Conservation (phyloP, 1,284 basidiomycete genomes). For the Lentinus polychrous region DNA sequence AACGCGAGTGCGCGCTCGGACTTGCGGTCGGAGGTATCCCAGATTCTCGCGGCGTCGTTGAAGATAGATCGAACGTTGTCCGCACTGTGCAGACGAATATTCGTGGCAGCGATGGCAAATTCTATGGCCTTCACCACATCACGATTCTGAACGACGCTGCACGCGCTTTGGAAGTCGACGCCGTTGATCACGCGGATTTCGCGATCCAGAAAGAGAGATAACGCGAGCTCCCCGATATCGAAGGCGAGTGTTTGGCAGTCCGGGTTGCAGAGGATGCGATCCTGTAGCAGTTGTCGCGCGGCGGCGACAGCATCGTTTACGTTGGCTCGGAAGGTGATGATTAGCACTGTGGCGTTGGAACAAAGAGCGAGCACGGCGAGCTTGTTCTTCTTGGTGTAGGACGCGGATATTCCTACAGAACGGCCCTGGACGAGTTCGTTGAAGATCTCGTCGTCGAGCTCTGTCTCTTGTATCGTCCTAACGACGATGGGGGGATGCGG, state of each 20-base stretch:
- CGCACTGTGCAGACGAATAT: constrained; percentile 26
- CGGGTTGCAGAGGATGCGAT: constrained; percentile 21
- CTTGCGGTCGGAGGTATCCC: constrained; percentile 12
- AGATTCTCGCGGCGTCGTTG: constrained; percentile 10
- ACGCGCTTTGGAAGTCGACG: constrained; percentile 46
- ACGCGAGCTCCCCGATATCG: constrained; percentile 35
- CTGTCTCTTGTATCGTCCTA: constrained; percentile 16
- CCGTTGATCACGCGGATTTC: constrained; percentile 32
- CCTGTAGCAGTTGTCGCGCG: constrained; percentile 19
- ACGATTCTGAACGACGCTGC: constrained; percentile 18
- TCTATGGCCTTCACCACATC: constrained; percentile 37
- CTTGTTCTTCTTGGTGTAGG: constrained; percentile 19
- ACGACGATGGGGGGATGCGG: constrained; percentile 14
- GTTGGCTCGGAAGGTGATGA: constrained; percentile 22
- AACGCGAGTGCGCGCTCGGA: constrained; percentile 12
- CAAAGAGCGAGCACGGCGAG: constrained; percentile 23
- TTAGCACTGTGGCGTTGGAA: constrained; percentile 14
- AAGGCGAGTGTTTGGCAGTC: constrained; percentile 31
- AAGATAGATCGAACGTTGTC: constrained; percentile 39
- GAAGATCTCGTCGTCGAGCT: constrained; percentile 13
- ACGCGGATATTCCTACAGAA: constrained; percentile 23
- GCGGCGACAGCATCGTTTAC: constrained; percentile 11
- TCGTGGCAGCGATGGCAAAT: constrained; percentile 30
- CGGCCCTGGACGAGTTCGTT: constrained; percentile 14
- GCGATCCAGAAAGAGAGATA: constrained; percentile 35